Conservation (phyloP, 805 yeast species). For the Komagataella mondaviorum region DNA sequence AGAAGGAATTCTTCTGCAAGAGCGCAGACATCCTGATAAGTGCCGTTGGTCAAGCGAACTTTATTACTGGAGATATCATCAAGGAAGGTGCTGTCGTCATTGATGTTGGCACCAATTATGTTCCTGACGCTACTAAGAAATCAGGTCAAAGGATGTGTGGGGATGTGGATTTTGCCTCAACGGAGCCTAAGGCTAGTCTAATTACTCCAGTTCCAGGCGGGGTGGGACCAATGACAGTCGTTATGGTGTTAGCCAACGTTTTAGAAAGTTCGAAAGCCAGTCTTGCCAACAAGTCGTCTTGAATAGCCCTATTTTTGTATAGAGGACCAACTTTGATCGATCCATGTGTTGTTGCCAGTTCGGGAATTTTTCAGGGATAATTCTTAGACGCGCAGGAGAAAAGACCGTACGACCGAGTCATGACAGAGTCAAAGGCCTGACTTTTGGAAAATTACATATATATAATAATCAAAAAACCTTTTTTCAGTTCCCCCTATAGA, state of each 20-base stretch:
- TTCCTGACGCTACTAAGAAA: constrained; percentile 60
- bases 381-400: neutral
- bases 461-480: neutral
- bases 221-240: constrained; percentile 99
- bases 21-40: constrained; percentile 83
- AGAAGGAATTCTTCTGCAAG: constrained; percentile 31
- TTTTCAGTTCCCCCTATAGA: neutral
- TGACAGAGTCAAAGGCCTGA: neutral
- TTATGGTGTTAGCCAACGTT: constrained; percentile 83
- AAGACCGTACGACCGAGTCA: neutral
- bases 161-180: constrained; percentile 76
- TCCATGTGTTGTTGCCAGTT: neutral
- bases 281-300: constrained; percentile 1
- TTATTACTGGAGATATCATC: constrained; percentile 78
- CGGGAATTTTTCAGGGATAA: neutral
- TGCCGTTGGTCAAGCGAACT: constrained; percentile 82
- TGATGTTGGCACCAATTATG: constrained; percentile 92
- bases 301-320: constrained; percentile 1
- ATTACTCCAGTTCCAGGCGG: constrained; percentile 99
- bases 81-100: constrained; percentile 77
- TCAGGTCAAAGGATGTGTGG: constrained; percentile 85
- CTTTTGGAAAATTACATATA: neutral
- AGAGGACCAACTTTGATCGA: neutral
- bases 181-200: constrained; percentile 45
- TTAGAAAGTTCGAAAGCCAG: constrained; percentile 48